Percentiles rank a stretch among this genome's conserved stretches.
phyloP scores from a whole-genome alignment of 192 early-diverging fungal genomes.

The Umbelopsis vinacea region DNA sequence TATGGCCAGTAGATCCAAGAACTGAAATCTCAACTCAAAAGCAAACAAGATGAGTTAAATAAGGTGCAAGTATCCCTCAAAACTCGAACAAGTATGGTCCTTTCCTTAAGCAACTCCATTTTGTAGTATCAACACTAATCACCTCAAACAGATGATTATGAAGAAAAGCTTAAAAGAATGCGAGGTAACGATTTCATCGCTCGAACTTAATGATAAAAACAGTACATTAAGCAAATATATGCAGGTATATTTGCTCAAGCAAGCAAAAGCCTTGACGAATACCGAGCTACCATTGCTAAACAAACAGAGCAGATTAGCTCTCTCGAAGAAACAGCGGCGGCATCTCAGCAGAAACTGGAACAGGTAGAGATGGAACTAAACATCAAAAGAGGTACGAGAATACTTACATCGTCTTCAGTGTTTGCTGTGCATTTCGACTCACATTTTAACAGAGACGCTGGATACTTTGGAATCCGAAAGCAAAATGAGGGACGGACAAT shows the following conservation, averaged over 20 bases:
- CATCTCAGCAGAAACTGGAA: conserved; percentile 27
- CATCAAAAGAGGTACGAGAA: conserved; percentile 31
- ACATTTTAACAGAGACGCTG: conserved; percentile 33
- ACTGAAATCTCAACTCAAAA: conserved; percentile 1
- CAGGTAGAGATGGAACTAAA: conserved; percentile 28
- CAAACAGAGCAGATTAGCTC: conserved; percentile 49
- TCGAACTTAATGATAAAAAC: not conserved
- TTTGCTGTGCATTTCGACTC: not conserved
- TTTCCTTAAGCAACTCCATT: not conserved
- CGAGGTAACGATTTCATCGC: conserved; percentile 35
- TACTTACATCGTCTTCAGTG: not conserved
- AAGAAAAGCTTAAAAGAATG: conserved; percentile 66
- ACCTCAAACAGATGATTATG: conserved; percentile 47
- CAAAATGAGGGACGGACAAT: conserved; percentile 38
- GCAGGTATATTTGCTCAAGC: conserved; percentile 59
- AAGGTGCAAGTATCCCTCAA: not conserved
- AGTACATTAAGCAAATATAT: not conserved
- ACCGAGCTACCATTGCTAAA: conserved; percentile 48
- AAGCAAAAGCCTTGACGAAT: conserved; percentile 58
- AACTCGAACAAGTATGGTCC: not conserved
- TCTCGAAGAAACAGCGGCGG: conserved; percentile 41
- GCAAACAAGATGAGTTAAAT: not conserved
- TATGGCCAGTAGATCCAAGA: not conserved
- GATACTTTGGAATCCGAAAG: conserved; percentile 44
- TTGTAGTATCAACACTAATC: not conserved